Base-by-base conservation (phyloP, 345 rosid species). In the Citrus glauca region DNA sequence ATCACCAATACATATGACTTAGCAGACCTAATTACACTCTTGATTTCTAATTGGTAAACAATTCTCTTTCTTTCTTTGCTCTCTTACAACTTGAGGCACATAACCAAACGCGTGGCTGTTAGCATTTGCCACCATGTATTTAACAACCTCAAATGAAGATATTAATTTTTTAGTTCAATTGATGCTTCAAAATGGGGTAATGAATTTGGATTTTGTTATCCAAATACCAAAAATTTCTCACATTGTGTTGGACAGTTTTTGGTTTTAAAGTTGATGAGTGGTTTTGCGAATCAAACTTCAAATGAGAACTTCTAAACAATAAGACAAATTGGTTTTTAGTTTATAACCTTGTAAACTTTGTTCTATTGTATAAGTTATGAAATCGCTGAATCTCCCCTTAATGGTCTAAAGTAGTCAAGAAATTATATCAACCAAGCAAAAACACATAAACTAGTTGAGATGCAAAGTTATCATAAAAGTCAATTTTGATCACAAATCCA, bases 201-300 rank as follows among this genome's bases (percentile, higher is more conserved):
- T 33, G 97, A 80, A 50, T 83, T 28, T 28, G 28, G 33, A 92
- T 91, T 80, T 90, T 93, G 80, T 90, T 90, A 75, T 93, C 94
- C 79, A 95, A 86, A 79, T 95, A 97, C 98, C 97, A 95, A 89
- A 93, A 61, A 1, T 90, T 73, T 35, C 87, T 95, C 48, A 93
- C 92, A 50, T 68, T 80, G 28, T 71, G 78, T 20, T 70, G 86
- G 66, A 75, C 65, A 25, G 38, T n/a, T 68, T 76, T 66, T 33
- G 77, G 61, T 11, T 76, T 42, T 79, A 61, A 75, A 61, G 56
- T 42, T 28, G 89, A 78, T 37, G 80, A 77, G 16, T 63, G 71
- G 86, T 84, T 79, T 62, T 77, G 28, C 6, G 82, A 70, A 64
- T 80, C 71, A 28, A 81, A 27, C 35, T 55, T 77, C 38, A 57